A percentile compares a stretch with the other conserved stretches of the same genome.
Evolutionary conservation across 306 rosid species (phyloP).

Genomic region (Vigna nakashimae): DNA sequence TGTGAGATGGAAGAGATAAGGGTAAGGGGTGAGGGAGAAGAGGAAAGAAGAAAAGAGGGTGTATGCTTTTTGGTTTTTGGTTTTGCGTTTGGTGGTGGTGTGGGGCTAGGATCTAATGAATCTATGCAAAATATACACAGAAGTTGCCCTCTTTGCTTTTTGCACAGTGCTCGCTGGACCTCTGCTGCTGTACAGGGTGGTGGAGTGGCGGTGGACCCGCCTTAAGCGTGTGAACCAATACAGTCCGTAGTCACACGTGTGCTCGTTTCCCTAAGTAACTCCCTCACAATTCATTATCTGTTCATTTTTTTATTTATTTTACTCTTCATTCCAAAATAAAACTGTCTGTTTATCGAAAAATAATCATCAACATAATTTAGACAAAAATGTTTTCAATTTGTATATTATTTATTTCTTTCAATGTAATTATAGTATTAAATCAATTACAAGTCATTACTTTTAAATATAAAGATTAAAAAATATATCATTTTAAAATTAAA

Average conservation of each 20-base stretch:
- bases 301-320: no score
- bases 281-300: background rate
- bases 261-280: background rate
- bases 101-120: conserved; percentile 81
- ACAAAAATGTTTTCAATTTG: no score
- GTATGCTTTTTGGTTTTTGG: conserved; percentile 40
- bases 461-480: no score
- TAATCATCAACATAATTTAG: no score
- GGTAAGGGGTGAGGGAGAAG: background rate
- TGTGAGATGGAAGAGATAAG: conserved; percentile 41
- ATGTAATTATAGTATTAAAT: no score
- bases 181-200: conserved; percentile 45
- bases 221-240: conserved; percentile 38
- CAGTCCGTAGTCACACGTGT: conserved; percentile 44
- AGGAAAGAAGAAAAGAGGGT: background rate
- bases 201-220: conserved; percentile 46
- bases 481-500: no score
- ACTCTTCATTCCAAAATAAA: no score
- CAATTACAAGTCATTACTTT: no score
- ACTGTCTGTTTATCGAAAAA: no score
- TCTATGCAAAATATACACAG: conserved; percentile 66
- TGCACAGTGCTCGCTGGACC: conserved; percentile 40
- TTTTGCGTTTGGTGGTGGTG: conserved; percentile 38
- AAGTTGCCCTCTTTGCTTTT: conserved; percentile 37
- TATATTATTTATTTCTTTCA: no score